phyloP scores from a whole-genome alignment of 2,329 filamentous ascomycete species.

The Penicillium thymicola region DNA sequence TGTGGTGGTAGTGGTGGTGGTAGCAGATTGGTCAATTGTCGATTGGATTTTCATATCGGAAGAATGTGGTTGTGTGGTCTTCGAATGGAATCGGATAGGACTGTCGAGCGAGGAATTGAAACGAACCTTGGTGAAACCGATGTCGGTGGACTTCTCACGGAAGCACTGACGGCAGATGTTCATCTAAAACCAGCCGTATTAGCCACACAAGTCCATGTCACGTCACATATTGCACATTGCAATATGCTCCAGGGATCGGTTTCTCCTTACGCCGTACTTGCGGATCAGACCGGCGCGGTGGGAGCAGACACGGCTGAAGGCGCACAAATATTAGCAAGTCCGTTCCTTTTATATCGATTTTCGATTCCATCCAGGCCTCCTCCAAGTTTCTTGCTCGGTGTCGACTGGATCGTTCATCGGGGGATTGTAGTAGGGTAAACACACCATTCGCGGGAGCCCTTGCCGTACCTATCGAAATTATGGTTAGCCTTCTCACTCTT shows the following conservation, averaged over 20 bases:
- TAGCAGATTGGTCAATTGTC: neutral
- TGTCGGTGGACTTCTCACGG: slow-evolving; percentile 65
- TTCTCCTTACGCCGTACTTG: slow-evolving; percentile 74
- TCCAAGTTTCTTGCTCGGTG: slow-evolving; percentile 6
- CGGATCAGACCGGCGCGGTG: slow-evolving; percentile 99
- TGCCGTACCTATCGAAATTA: slow-evolving; percentile 58
- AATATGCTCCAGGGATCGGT: neutral
- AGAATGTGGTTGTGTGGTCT: neutral
- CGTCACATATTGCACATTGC: neutral
- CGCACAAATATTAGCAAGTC: slow-evolving; percentile 25
- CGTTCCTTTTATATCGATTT: slow-evolving; percentile 25
- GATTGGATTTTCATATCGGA: neutral
- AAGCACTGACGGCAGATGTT: slow-evolving; percentile 67
- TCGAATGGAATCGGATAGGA: slow-evolving; percentile 1
- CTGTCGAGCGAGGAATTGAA: slow-evolving; percentile 20
- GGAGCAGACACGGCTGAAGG: slow-evolving; percentile 72
- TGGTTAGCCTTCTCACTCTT: slow-evolving; percentile 18
- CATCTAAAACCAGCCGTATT: slow-evolving; percentile 30
- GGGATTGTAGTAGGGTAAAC: slow-evolving; percentile 37
- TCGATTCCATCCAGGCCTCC: slow-evolving; percentile 13
- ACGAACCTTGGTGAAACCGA: slow-evolving; percentile 66
- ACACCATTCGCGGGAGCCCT: slow-evolving; percentile 92
- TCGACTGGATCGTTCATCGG: slow-evolving; percentile 12
- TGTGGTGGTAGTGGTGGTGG: neutral
- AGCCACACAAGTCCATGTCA: slow-evolving; percentile 19